phyloP scores from a whole-genome alignment of 1,139 yeast species.

The Yamadazyma jaroonii region DNA sequence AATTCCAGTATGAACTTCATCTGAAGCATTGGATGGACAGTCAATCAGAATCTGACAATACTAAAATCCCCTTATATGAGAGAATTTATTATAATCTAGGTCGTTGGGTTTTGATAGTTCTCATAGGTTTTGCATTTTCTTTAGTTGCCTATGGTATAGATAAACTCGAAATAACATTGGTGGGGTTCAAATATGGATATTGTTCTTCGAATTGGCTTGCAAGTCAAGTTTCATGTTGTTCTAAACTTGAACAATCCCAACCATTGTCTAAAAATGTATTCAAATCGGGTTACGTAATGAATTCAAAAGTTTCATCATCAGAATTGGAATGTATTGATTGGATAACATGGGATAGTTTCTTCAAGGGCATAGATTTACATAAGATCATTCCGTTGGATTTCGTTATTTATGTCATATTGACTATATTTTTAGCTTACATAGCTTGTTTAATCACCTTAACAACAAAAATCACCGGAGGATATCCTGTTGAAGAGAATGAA shows the following conservation, averaged over 20 bases:
- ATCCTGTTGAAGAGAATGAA: constrained; percentile 5
- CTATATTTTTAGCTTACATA: constrained; percentile 42
- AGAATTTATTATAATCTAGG: constrained; percentile 27
- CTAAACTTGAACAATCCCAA: constrained; percentile 3
- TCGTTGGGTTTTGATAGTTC: constrained; percentile 50
- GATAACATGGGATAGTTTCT: constrained; percentile 44
- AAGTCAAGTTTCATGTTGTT: constrained; percentile 47
- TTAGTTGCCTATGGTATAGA: constrained; percentile 53
- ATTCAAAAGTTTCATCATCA: constrained; percentile 5
- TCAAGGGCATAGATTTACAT: constrained; percentile 20
- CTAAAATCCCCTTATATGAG: constrained; percentile 22
- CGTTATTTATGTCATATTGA: constrained; percentile 37
- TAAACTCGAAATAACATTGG: constrained; percentile 46
- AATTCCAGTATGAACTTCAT: constrained; percentile 39
- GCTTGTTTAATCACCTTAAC: constrained; percentile 50
- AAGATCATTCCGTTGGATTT: constrained; percentile 25
- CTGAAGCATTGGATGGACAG: constrained; percentile 17
- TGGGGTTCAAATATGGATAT: constrained; percentile 55
- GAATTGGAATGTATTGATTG: constrained; percentile 34
- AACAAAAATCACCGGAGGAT: constrained; percentile 38
- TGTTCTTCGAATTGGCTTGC: constrained; percentile 48
- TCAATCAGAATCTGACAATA: not conserved
- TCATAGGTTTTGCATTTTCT: constrained; percentile 50
- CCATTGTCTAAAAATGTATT: constrained; percentile 16
- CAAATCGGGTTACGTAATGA: constrained; percentile 20